Conservation (phyloP, 176 grass and related monocot species). For the Pontederia crassipes region DNA sequence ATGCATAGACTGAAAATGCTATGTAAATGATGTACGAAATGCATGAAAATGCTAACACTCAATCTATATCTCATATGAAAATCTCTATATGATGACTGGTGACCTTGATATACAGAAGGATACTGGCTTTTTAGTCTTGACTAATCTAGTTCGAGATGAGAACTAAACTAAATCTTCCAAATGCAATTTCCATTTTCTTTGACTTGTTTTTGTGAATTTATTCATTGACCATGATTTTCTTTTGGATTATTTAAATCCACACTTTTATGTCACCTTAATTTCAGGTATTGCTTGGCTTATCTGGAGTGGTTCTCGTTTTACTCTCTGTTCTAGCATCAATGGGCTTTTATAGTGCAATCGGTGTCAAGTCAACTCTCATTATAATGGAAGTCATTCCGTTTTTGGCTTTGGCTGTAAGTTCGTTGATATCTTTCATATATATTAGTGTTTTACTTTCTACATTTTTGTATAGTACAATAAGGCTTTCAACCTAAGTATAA, state of each 20-base stretch:
- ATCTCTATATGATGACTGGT: no score
- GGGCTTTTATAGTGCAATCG: constrained; percentile 83
- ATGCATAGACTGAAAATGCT: no score
- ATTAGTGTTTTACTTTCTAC: constrained; percentile 9
- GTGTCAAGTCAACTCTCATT: constrained; percentile 92
- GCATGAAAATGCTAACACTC: no score
- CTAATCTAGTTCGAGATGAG: no score
- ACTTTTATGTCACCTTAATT: constrained; percentile 24
- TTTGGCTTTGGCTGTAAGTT: constrained; percentile 93
- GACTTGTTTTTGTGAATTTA: no score
- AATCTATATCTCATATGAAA: no score
- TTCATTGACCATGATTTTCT: background rate
- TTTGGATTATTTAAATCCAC: background rate
- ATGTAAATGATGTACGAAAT: no score
- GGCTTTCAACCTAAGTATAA: no score
- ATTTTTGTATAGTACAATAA: background rate
- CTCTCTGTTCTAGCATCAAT: constrained; percentile 94
- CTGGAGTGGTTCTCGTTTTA: constrained; percentile 81
- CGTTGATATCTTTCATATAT: constrained; percentile 17
- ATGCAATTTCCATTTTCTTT: no score
- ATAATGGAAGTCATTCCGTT: constrained; percentile 99
- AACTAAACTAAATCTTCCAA: no score
- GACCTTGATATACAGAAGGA: no score
- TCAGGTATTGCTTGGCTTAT: constrained; percentile 86
- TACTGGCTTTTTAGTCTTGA: no score